Percentiles rank a stretch among this genome's conserved stretches.
Conservation (phyloP, 192 early-diverging fungal genomes). For the Rhizoclosmatium sp. region DNA sequence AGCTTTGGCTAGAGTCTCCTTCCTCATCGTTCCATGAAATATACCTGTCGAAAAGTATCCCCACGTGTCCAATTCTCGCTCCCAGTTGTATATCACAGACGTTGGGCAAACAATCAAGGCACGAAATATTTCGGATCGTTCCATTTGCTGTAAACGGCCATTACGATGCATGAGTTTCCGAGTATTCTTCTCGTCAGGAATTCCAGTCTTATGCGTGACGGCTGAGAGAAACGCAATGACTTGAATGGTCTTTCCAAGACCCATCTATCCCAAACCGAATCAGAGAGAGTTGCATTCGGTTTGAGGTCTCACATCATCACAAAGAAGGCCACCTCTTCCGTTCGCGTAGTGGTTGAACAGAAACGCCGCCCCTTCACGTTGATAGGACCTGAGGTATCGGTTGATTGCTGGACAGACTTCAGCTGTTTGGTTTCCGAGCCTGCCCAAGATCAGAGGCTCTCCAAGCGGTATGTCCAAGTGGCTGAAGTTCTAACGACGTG, state of each 20-base stretch:
- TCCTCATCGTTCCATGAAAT: background rate
- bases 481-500: background rate
- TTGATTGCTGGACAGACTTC: background rate
- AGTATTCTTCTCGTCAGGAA: conserved; percentile 55
- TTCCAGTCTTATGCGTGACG: conserved; percentile 33
- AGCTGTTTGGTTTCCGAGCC: background rate
- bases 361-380: background rate
- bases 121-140: conserved; percentile 30
- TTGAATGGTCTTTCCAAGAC: conserved; percentile 92
- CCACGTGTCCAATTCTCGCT: conserved; percentile 76
- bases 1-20: background rate
- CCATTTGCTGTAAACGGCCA: conserved; percentile 78
- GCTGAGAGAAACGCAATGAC: conserved; percentile 76
- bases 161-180: conserved; percentile 73
- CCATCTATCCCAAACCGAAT: conserved; percentile 72
- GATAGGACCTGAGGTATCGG: background rate
- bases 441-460: background rate
- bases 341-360: background rate
- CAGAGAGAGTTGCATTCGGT: too few species aligned
- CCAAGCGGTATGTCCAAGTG: background rate
- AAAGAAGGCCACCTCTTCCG: background rate
- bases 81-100: conserved; percentile 73
- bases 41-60: conserved; percentile 4
- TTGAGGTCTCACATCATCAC: background rate
- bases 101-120: conserved; percentile 68